Evolutionary conservation across 768 basidiomycete genomes (phyloP).

Genomic region (Mycena maculata): DNA sequence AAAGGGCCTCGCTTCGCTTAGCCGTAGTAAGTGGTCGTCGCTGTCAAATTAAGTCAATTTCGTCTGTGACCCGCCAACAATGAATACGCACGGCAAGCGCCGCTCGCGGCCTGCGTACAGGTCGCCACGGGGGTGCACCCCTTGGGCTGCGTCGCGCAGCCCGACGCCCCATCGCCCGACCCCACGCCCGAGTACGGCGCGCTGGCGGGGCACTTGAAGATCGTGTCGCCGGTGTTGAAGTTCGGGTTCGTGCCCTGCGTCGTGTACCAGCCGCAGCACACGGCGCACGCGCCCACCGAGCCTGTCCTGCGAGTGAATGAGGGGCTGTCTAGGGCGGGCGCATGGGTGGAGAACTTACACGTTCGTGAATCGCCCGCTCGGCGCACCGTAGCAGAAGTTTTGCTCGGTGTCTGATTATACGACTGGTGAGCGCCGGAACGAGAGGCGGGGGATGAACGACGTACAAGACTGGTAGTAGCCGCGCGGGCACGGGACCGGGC

Average conservation of each 20-base stretch:
- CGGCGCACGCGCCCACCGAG: neutral
- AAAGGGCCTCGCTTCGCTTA: no score
- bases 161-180: neutral
- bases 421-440: neutral
- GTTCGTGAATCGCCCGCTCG: constrained; percentile 9
- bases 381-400: constrained; percentile 6
- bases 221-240: no score
- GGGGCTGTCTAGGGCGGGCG: neutral
- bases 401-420: neutral
- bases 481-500: neutral
- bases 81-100: neutral
- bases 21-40: no score
- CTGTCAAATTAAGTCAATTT: no score
- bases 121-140: neutral
- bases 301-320: neutral
- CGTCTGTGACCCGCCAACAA: no score
- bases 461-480: constrained; percentile 2
- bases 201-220: neutral
- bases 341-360: neutral
- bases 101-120: neutral
- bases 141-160: neutral
- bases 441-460: neutral
- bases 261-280: constrained; percentile 12
- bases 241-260: neutral
- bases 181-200: neutral